Conservation (phyloP, 192 early-diverging fungal species). For the Helicostylum pulchrum region DNA sequence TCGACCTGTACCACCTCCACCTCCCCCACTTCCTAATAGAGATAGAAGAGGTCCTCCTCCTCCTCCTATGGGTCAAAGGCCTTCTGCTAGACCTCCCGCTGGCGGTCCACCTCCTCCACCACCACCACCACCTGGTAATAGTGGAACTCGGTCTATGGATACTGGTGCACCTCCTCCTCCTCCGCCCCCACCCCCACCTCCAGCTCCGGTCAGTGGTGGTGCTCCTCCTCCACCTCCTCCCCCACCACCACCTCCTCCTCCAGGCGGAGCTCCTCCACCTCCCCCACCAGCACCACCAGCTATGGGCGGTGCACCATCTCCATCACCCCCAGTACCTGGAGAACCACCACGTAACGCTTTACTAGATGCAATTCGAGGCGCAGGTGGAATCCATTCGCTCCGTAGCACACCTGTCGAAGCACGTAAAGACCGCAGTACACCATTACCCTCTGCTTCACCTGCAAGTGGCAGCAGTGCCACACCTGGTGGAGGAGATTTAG, state of each 20-base stretch:
- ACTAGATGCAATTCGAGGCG: conserved; percentile 45
- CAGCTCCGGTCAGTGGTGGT: conserved; percentile 17
- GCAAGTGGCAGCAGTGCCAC: background rate
- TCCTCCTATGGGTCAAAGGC: conserved; percentile 31
- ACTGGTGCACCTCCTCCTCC: conserved; percentile 34
- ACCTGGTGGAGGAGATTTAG: conserved; percentile 7
- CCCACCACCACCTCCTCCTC: conserved; percentile 4
- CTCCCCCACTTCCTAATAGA: conserved; percentile 27
- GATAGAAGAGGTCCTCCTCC: conserved; percentile 35
- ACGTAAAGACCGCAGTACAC: conserved; percentile 10
- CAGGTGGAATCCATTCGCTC: conserved; percentile 43
- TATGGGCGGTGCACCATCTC: background rate
- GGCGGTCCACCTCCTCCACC: conserved; percentile 7
- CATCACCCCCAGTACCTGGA: background rate
- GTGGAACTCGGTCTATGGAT: conserved; percentile 17
- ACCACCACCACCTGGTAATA: conserved; percentile 3
- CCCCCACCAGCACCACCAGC: conserved; percentile 13
- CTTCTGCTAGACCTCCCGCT: conserved; percentile 33
- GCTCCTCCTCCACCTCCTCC: conserved; percentile 28
- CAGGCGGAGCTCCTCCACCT: conserved; percentile 8
- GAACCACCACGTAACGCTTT: conserved; percentile 36
- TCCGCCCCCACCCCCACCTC: conserved; percentile 36
- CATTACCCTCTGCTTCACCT: background rate
- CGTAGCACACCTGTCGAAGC: conserved; percentile 16
- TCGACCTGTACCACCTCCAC: conserved; percentile 21